Evolutionary conservation across 345 rosid species (phyloP).

Genomic region (Ceriops tagal): DNA sequence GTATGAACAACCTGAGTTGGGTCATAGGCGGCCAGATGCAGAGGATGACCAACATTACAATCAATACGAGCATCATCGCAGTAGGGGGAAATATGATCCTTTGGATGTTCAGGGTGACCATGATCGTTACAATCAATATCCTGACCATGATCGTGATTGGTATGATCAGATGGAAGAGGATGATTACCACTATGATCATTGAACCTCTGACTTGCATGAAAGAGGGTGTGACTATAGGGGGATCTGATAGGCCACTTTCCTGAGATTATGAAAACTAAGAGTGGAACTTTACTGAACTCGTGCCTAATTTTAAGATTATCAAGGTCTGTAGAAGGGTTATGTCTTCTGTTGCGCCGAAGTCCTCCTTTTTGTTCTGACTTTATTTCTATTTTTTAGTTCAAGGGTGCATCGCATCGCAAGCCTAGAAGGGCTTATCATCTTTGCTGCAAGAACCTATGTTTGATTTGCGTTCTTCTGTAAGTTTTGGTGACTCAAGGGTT

Average conservation of each 20-base stretch:
- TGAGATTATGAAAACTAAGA: slow-evolving; percentile 20
- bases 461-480: not conserved
- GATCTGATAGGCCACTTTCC: slow-evolving; percentile 20
- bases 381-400: not conserved
- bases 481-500: not conserved
- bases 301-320: not conserved
- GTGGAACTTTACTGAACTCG: not conserved
- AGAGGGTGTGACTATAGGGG: slow-evolving; percentile 24
- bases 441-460: not conserved
- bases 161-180: slow-evolving; percentile 65
- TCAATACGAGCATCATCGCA: slow-evolving; percentile 51
- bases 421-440: not conserved
- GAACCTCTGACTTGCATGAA: slow-evolving; percentile 35
- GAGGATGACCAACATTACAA: slow-evolving; percentile 47
- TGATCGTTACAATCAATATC: slow-evolving; percentile 66
- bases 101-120: slow-evolving; percentile 41
- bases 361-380: not conserved
- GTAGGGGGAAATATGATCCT: slow-evolving; percentile 36
- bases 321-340: not conserved
- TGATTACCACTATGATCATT: slow-evolving; percentile 51
- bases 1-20: slow-evolving; percentile 54
- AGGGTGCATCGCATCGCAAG: not conserved
- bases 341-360: not conserved
- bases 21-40: slow-evolving; percentile 42
- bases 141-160: slow-evolving; percentile 43